A percentile compares a stretch with the other conserved stretches of the same genome.
phyloP scores from a whole-genome alignment of 1,139 yeast species.

The Arxiozyma telluris region DNA sequence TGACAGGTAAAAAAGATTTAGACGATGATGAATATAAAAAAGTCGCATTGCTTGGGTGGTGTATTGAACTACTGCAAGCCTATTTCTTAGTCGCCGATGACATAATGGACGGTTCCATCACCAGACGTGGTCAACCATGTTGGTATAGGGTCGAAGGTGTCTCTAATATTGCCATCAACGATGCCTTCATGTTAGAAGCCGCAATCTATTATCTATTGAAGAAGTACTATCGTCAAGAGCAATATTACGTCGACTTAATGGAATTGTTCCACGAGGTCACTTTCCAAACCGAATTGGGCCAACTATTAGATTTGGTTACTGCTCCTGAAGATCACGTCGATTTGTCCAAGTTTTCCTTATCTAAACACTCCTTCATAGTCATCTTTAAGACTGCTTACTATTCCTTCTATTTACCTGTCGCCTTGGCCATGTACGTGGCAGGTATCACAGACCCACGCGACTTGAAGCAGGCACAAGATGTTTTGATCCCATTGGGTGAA shows the following conservation, averaged over 20 bases:
- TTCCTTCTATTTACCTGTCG: slow-evolving; percentile 95
- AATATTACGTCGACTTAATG: slow-evolving; percentile 79
- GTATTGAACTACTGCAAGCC: slow-evolving; percentile 90
- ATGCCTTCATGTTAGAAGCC: slow-evolving; percentile 93
- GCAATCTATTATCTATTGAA: slow-evolving; percentile 84
- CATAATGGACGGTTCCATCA: slow-evolving; percentile 95
- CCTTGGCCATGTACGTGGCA: slow-evolving; percentile 89
- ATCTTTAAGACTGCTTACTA: slow-evolving; percentile 96
- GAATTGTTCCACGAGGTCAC: slow-evolving; percentile 93
- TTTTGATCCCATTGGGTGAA: slow-evolving; percentile 91
- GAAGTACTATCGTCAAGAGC: slow-evolving; percentile 73
- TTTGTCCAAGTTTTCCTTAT: slow-evolving; percentile 73
- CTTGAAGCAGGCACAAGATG: slow-evolving; percentile 78
- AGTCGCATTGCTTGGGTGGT: slow-evolving; percentile 92
- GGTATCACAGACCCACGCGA: slow-evolving; percentile 65
- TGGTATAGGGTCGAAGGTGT: slow-evolving; percentile 84
- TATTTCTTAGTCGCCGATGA: slow-evolving; percentile 97
- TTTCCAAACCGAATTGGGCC: slow-evolving; percentile 96
- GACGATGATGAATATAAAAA: slow-evolving; percentile 62
- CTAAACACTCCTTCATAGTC: slow-evolving; percentile 90
- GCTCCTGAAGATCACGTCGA: slow-evolving; percentile 96
- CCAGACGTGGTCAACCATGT: slow-evolving; percentile 98
- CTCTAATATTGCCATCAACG: slow-evolving; percentile 91
- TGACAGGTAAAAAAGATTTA: slow-evolving; percentile 57
- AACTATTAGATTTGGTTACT: slow-evolving; percentile 85